Conservation (phyloP, 305 asterid genomes). For the Ajuga reptans region DNA sequence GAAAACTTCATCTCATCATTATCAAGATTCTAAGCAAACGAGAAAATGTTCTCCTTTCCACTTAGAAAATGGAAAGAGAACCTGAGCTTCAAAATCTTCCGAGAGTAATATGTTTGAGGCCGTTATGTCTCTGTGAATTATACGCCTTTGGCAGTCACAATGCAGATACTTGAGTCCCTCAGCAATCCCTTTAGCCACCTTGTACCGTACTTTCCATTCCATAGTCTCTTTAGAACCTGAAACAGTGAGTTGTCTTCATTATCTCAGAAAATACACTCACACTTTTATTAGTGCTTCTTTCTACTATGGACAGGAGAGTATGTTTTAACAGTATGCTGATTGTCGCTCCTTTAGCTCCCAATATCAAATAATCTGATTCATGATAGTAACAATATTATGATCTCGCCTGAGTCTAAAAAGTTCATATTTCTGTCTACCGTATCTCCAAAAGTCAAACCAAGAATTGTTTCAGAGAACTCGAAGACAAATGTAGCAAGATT, state of each 20-base stretch:
- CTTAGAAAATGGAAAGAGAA: constrained; percentile 13
- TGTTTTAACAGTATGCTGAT: background rate
- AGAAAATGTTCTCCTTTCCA: background rate
- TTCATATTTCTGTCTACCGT: background rate
- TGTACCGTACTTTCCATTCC: constrained; percentile 65
- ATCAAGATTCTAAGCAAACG: background rate
- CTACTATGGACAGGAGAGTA: background rate
- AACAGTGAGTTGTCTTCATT: constrained; percentile 23
- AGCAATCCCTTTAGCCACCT: constrained; percentile 70
- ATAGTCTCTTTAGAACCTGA: constrained; percentile 47
- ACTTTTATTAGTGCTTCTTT: background rate
- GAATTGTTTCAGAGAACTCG: background rate
- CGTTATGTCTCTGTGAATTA: constrained; percentile 91
- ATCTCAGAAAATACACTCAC: constrained; percentile 4
- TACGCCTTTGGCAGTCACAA: constrained; percentile 68
- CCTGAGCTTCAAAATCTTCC: constrained; percentile 84
- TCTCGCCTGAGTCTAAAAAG: background rate
- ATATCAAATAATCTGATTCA: no score
- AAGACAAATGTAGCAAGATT: background rate
- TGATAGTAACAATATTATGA: background rate
- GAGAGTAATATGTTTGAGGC: constrained; percentile 88
- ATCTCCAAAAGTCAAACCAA: background rate
- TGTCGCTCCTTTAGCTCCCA: no score
- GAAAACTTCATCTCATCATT: background rate
- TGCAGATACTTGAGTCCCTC: constrained; percentile 88